A percentile compares a stretch with the other conserved stretches of the same genome.
These are phyloP conservation scores for Pythium apleroticum DNA, from an alignment of 352 stramenopile species.

Conservation along the genomic window DNA sequence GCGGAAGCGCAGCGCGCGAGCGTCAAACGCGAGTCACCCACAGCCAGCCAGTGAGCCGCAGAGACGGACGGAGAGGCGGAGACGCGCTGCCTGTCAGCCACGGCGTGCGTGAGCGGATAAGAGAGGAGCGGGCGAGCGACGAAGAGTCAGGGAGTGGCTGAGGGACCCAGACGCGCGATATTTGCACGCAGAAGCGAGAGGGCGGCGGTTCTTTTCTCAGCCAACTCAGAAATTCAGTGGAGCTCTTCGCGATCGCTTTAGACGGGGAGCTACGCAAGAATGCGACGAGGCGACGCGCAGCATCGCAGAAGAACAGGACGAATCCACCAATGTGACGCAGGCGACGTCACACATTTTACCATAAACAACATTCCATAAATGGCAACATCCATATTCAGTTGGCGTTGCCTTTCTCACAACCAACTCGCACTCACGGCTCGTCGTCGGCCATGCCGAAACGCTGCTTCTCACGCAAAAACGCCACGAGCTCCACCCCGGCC, in stretches of 20 bases:
- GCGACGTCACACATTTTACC: neutral
- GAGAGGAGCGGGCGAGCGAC: neutral
- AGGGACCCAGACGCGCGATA: too few relatives aligned
- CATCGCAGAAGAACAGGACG: neutral
- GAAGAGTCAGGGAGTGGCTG: neutral
- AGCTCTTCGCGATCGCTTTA: slow-evolving; percentile 6
- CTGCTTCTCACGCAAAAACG: slow-evolving; percentile 44
- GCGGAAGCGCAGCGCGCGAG: too few relatives aligned
- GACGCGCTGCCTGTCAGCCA: too few relatives aligned
- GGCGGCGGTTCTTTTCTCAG: neutral
- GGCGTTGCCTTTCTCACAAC: neutral
- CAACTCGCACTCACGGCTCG: neutral
- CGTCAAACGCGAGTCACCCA: neutral
- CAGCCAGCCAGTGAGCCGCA: neutral
- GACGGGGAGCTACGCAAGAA: neutral
- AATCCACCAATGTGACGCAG: neutral
- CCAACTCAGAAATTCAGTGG: neutral
- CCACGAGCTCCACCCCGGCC: slow-evolving; percentile 63
- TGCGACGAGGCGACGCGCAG: slow-evolving; percentile 5
- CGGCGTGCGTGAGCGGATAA: neutral
- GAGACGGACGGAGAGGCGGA: neutral
- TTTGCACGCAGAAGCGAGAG: neutral
- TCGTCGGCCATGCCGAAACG: slow-evolving; percentile 4
- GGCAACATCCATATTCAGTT: neutral
- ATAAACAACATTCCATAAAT: neutral